Conservation (phyloP, 345 rosid species). For the Pistacia vera region DNA sequence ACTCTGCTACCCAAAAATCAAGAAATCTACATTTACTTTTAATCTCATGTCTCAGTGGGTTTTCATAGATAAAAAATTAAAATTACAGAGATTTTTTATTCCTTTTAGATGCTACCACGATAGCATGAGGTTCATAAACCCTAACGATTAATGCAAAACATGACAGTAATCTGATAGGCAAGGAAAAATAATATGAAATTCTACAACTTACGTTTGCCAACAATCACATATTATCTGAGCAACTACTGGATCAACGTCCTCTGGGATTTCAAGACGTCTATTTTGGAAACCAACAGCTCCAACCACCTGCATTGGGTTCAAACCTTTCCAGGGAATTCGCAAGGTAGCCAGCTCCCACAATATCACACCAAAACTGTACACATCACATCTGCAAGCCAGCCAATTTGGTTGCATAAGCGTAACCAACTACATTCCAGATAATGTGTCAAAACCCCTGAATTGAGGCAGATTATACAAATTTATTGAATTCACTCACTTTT, state of each 20-base stretch:
- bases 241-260: slow-evolving; percentile 62
- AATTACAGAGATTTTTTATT: too few relatives aligned
- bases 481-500: slow-evolving; percentile 64
- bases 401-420: slow-evolving; percentile 17
- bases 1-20: background rate
- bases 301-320: slow-evolving; percentile 99
- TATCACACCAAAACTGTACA: slow-evolving; percentile 97
- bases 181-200: slow-evolving; percentile 5
- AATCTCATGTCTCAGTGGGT: background rate
- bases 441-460: background rate
- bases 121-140: background rate
- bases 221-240: slow-evolving; percentile 83
- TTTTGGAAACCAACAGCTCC: slow-evolving; percentile 99
- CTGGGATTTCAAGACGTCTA: slow-evolving; percentile 84
- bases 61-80: too few relatives aligned
- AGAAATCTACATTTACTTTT: background rate
- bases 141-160: background rate
- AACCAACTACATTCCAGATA: background rate
- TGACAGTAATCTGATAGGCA: background rate
- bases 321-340: slow-evolving; percentile 85
- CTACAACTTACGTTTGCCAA: slow-evolving; percentile 78
- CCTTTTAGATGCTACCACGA: background rate
- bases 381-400: slow-evolving; percentile 76
- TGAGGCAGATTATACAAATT: background rate
- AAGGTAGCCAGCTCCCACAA: slow-evolving; percentile 90